phyloP scores from a whole-genome alignment of 495 filamentous ascomycete species.

The Xylaria grammica region DNA sequence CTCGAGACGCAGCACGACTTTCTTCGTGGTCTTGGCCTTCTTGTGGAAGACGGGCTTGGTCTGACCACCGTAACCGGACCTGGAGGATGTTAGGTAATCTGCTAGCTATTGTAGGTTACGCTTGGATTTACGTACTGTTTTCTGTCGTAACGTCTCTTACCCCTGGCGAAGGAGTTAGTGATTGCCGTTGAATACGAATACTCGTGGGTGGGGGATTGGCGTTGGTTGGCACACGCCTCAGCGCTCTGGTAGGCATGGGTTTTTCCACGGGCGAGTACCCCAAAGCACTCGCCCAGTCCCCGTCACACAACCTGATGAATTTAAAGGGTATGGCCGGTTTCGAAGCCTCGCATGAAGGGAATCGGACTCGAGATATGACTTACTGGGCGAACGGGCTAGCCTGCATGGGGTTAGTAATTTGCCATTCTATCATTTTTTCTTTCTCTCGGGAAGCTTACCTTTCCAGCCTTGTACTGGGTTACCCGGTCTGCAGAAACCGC shows the following conservation, averaged over 20 bases:
- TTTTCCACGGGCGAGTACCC: too few species aligned
- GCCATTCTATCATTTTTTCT: neutral
- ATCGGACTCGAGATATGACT: conserved; percentile 3
- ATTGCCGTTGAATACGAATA: conserved; percentile 70
- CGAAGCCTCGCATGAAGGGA: neutral
- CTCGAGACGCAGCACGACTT: conserved; percentile 97
- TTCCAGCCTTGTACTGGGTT: conserved; percentile 95
- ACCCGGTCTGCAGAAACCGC: conserved; percentile 66
- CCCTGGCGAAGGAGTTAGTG: conserved; percentile 42
- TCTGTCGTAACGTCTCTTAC: conserved; percentile 99
- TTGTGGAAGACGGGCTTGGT: conserved; percentile 93
- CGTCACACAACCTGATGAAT: neutral
- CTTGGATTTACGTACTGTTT: conserved; percentile 99
- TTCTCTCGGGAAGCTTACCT: conserved; percentile 53
- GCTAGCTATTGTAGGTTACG: too few species aligned
- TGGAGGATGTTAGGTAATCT: too few species aligned
- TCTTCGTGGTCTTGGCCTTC: conserved; percentile 99
- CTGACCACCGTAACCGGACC: conserved; percentile 99
- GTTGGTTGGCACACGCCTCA: neutral
- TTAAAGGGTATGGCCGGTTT: neutral
- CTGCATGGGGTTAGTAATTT: conserved; percentile 13
- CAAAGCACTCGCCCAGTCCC: neutral
- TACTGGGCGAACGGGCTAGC: conserved; percentile 28
- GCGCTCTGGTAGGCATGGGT: neutral
- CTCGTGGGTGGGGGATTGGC: neutral